Conservation (phyloP, 331 rosid genomes). For the Cucumis variabilis region DNA sequence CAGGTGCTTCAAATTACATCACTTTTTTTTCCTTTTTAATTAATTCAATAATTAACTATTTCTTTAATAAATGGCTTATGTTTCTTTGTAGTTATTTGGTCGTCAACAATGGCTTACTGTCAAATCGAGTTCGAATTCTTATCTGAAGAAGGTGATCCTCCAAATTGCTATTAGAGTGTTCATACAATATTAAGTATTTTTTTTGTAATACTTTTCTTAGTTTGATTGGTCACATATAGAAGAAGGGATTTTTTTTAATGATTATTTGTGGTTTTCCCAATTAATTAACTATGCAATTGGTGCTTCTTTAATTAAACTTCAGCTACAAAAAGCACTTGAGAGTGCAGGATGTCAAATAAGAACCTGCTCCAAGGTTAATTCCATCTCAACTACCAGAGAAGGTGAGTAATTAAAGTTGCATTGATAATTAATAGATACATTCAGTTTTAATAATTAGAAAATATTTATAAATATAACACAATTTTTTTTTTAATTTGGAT, state of each 20-base stretch:
- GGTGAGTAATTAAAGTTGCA: slow-evolving; percentile 43
- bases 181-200: no score
- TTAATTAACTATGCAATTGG: not conserved
- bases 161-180: no score
- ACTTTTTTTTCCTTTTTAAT: not conserved
- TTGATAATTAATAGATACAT: no score
- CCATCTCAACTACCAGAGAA: slow-evolving; percentile 58
- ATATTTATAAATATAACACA: no score
- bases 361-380: slow-evolving; percentile 53
- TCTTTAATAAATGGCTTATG: not conserved
- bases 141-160: slow-evolving; percentile 66
- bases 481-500: no score
- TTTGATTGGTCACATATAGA: no score
- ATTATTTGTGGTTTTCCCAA: no score
- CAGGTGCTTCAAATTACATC: slow-evolving; percentile 49
- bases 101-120: slow-evolving; percentile 95
- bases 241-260: no score
- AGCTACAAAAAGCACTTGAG: slow-evolving; percentile 72
- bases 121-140: slow-evolving; percentile 69
- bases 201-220: no score
- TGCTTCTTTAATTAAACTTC: slow-evolving; percentile 29
- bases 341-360: slow-evolving; percentile 60
- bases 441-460: no score
- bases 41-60: no score
- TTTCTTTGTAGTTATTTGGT: slow-evolving; percentile 67